Evolutionary conservation across 2,329 filamentous ascomycete genomes (phyloP), one percentile per base, ranked within the genome.

Genomic region (Coniochaeta sp.): DNA sequence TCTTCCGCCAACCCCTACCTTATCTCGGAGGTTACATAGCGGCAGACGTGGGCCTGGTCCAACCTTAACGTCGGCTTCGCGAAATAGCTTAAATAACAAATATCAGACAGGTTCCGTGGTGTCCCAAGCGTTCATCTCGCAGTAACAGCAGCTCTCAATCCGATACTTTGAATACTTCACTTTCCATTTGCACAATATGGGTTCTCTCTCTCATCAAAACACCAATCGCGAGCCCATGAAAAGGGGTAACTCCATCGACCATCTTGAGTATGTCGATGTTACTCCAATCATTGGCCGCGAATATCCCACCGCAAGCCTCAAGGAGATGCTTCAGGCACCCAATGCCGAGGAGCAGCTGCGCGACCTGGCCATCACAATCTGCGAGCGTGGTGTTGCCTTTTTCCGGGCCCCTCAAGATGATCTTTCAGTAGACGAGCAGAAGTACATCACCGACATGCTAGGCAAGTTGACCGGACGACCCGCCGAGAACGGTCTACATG

Each of bases 311-410:
- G 69, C 68, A 26, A 69, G 66, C 50, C 65, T 71, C 59, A 70
- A 69, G 63, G 68, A 69, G 19, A 68, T 72, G n/a, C 68, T 71
- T 6, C 38, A 66, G 17, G 68, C 70, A 9, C 64, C 67, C 14
- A 69, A 71, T 57, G 65, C 65, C 1, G 67, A 72, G 8, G 67
- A 71, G 54, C 69, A 72, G 60, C 59, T 72, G 50, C 68, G 70
- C 36, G 71, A 72, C 54, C 67, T 72, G 22, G 71, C 69, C n/a
- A 71, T 72, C 36, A 72, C 68, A 9, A 71, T 72, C 62, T 70
- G 69, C 59, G 69, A 72, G 62, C 69, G 70, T 1, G 71, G 70
- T 6, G 71, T 72, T 16, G 68, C 67, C 54, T 71, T 72, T 62
- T 71, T 72, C 63, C 65, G 68, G 19, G 64, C 64, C 1, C 63